Evolutionary conservation across 192 early-diverging fungal species (phyloP).

Genomic region (Coemansia sp.): DNA sequence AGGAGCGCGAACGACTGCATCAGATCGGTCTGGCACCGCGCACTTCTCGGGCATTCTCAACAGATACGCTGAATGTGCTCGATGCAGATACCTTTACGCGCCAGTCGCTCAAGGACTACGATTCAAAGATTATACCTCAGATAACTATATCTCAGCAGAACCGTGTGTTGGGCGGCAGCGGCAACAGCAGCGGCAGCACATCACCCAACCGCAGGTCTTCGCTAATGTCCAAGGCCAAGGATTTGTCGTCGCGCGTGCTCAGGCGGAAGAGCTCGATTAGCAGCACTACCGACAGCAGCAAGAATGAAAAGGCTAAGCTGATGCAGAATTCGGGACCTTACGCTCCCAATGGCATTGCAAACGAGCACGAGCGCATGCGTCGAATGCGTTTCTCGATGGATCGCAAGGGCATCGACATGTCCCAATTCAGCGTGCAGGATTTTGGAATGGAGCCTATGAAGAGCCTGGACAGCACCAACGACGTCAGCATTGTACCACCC

Average conservation of each 20-base stretch:
- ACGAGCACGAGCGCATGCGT: constrained; percentile 12
- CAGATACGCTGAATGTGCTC: constrained; percentile 19
- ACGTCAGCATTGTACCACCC: neutral
- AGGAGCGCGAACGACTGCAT: constrained; percentile 40
- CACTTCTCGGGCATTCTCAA: constrained; percentile 19
- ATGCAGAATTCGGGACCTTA: neutral
- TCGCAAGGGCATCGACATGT: constrained; percentile 6
- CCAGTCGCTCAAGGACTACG: neutral
- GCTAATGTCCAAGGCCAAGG: constrained; percentile 40
- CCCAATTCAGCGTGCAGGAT: neutral
- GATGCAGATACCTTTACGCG: constrained; percentile 9
- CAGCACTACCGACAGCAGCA: neutral
- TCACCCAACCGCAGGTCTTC: constrained; percentile 7
- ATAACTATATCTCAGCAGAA: neutral
- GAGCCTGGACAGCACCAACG: constrained; percentile 4
- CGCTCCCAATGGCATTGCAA: constrained; percentile 1
- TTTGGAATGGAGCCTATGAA: neutral
- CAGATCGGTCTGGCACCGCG: constrained; percentile 10
- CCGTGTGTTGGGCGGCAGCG: neutral
- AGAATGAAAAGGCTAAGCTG: neutral
- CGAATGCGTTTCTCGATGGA: constrained; percentile 9
- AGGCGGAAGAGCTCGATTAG: constrained; percentile 7
- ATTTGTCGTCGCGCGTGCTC: constrained; percentile 22
- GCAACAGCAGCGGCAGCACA: neutral
- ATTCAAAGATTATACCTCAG: constrained; percentile 9